Base-by-base conservation (phyloP, 2,329 filamentous ascomycete genomes). In the Dichotomopilus funicola region DNA sequence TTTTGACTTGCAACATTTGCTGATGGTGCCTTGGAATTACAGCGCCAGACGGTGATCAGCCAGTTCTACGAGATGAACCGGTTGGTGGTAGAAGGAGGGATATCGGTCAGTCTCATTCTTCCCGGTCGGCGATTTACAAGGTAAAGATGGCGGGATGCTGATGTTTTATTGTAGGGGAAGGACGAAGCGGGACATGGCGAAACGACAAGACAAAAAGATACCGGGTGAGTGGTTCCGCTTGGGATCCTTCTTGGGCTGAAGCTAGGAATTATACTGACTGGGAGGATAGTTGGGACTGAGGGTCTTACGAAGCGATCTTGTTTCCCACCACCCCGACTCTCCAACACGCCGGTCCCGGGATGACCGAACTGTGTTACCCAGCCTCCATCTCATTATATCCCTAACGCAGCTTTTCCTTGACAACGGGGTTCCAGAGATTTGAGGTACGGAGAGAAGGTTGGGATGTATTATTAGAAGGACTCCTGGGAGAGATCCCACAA, bases 11-110 rank as follows among this genome's bases (percentile, higher is more conserved):
- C 2, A 27, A 27, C 19, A 27, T 27, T 27, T 27, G 19, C 19
- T 27, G 40, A 34, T 11, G 57, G 41, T 41, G 27, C 4, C 40
- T n/a, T 34, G 37, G 6, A 31, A 10, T 13, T 36, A 65, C 75
- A 97, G 94, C 86, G 94, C 70, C 94, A 97, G 87, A 95, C 92
- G 9, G 81, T 94, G 50, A 83, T 99, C 67, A 95, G 91, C 69
- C 89, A 95, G 70, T 97, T 97, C 74, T 97, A 89, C 75, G 88
- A 96, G 73, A 72, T 95, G 60, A 91, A 97, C 68, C 81, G 85
- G 67, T 80, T 99, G 72, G 94, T 99, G 11, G 89, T 99, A 0
- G 94, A 99, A 73, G 88, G 88, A 13, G 87, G 89, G 57, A 86
- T 89, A 71, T 83, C 87, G 65, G 87, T 89, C 79, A 62, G 81